A percentile compares a stretch with the other conserved stretches of the same genome.
Evolutionary conservation across 257 asterid genomes (phyloP).

Genomic region (Misopates orontium): DNA sequence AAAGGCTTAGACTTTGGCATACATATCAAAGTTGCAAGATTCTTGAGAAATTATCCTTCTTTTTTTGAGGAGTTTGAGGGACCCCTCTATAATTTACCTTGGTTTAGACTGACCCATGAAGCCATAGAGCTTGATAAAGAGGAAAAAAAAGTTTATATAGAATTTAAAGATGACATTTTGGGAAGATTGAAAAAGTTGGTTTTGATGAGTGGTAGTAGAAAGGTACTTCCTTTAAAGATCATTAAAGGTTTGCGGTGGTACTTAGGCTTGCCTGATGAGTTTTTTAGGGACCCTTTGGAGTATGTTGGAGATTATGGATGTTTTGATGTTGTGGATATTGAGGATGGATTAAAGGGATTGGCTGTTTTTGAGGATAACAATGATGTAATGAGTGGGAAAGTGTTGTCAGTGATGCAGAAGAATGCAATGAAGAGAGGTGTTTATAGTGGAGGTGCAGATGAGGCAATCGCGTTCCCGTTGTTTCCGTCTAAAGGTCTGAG

Average conservation of each 20-base stretch:
- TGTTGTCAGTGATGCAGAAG: conserved; percentile 55
- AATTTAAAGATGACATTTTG: conserved; percentile 51
- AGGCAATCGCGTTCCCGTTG: conserved; percentile 63
- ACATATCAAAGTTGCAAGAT: conserved; percentile 62
- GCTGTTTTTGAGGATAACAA: conserved; percentile 38
- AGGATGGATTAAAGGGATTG: conserved; percentile 70
- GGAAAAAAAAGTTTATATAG: conserved; percentile 57
- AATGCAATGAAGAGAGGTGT: conserved; percentile 62
- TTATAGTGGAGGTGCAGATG: conserved; percentile 48
- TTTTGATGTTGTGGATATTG: conserved; percentile 61
- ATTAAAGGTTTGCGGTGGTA: conserved; percentile 73
- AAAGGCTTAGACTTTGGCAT: conserved; percentile 53
- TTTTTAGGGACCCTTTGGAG: conserved; percentile 49
- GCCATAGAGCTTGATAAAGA: conserved; percentile 71
- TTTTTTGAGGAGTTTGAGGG: conserved; percentile 84
- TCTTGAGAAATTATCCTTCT: conserved; percentile 79
- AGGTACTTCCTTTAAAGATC: conserved; percentile 67
- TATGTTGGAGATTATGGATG: conserved; percentile 35
- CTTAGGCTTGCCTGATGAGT: conserved; percentile 76
- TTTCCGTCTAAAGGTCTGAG: conserved; percentile 84
- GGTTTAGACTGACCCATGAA: conserved; percentile 72
- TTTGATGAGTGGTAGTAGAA: conserved; percentile 63
- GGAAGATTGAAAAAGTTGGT: conserved; percentile 68
- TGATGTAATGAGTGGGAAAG: conserved; percentile 29
- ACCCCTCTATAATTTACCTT: conserved; percentile 66